Base-by-base conservation (phyloP, 2,329 filamentous ascomycete genomes). In the Didymella pomorum region DNA sequence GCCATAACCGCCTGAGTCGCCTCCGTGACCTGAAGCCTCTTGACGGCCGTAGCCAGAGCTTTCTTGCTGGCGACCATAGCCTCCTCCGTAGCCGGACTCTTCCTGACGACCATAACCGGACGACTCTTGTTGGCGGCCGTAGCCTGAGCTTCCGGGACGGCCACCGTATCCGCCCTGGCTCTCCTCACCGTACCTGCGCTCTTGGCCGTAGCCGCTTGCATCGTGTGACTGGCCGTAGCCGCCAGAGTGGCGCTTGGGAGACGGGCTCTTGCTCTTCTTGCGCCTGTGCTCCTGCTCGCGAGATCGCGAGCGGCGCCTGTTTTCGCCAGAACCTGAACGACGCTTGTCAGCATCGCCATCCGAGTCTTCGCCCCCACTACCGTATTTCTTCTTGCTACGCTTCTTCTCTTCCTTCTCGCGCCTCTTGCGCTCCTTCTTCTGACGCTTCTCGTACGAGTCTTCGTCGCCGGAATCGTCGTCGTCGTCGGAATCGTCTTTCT, bases 401-500 rank as follows among this genome's bases (percentile, higher is more conserved):
- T 71, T 76, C 69, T 77, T 74, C 63, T 78, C 75, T 66, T 79
- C 79, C 63, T 62, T 59, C 48, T 60, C 58, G 33, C 53, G 52
- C 41, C n/a, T 52, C 58, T 60, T 60, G 20, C 58, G 58, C 41
- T 60, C 58, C 39, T 60, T 60, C 49, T 60, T 60, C 31, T 56
- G 52, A 21, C 52, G 58, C 25, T 60, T 60, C 52, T 57, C 58
- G 42, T 58, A 57, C 55, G 69, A 72, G 56, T 70, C 70, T 41
- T 71, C 73, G 54, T 73, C 71, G 26, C 62, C 69, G 62, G 60
- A 62, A 52, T 39, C 18, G 35, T 74, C 72, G 60, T 78, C 69
- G 56, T 79, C 74, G 69, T 55, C 52, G 20, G 79, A 78, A 54
- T 71, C 63, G 35, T 72, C 71, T 69, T 79, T 78, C 77, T 78